These are phyloP conservation scores for Phlebopus sp. DNA, from an alignment of 1,284 basidiomycete species.

Conservation along the genomic window DNA sequence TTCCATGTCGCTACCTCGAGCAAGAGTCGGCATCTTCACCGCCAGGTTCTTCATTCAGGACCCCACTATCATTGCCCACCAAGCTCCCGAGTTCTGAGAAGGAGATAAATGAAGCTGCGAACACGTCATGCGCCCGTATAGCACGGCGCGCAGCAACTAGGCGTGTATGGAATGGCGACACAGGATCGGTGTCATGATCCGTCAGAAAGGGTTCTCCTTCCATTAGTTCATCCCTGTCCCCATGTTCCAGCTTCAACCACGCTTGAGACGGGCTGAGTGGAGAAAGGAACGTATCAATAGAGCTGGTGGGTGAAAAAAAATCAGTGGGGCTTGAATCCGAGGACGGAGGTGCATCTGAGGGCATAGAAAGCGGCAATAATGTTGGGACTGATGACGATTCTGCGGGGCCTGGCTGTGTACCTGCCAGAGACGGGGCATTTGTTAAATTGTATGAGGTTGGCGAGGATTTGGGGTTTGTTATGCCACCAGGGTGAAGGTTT, in stretches of 20 bases:
- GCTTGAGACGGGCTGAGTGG: neutral
- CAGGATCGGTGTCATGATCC: constrained; percentile 10
- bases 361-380: constrained; percentile 13
- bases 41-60: too few species aligned
- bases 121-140: constrained; percentile 25
- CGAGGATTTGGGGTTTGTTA: too few species aligned
- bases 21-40: too few species aligned
- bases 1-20: too few species aligned
- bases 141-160: constrained; percentile 16
- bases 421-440: too few species aligned
- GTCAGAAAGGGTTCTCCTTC: neutral
- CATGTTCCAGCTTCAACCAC: neutral
- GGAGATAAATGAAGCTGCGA: constrained; percentile 26
- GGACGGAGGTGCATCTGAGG: neutral
- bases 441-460: too few species aligned
- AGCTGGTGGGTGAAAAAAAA: neutral
- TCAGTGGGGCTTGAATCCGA: neutral
- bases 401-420: neutral
- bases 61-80: constrained; percentile 11
- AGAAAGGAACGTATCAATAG: neutral
- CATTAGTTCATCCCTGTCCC: neutral
- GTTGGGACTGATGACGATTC: neutral
- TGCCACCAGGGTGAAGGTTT: too few species aligned
- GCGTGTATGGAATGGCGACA: constrained; percentile 18
- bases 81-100: constrained; percentile 26